phyloP scores from a whole-genome alignment of 73 alveolate species.

The Blepharisma japonicum region DNA sequence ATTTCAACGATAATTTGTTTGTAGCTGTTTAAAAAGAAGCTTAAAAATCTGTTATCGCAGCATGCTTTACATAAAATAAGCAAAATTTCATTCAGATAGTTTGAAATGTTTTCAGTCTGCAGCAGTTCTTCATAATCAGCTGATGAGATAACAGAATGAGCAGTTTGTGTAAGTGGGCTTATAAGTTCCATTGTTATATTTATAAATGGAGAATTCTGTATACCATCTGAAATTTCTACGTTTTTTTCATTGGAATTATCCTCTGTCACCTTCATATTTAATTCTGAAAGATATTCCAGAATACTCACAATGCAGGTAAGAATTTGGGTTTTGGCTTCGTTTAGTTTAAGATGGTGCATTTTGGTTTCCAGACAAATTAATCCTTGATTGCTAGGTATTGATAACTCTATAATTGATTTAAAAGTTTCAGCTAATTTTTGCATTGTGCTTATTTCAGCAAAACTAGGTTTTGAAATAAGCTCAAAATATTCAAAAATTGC shows the following conservation, averaged over 20 bases:
- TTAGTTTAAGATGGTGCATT: conserved; percentile 11
- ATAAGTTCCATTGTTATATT: conserved; percentile 14
- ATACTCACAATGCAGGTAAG: conserved; percentile 30
- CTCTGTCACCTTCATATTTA: conserved; percentile 7
- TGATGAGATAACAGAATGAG: background rate
- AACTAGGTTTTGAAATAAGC: background rate
- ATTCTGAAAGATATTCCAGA: background rate
- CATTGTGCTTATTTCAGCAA: background rate
- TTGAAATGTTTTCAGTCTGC: conserved; percentile 32
- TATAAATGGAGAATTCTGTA: conserved; percentile 10
- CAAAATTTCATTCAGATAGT: conserved; percentile 39
- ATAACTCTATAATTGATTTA: background rate
- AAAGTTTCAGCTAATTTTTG: background rate
- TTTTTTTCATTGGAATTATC: background rate
- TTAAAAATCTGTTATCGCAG: conserved; percentile 44
- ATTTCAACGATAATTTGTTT: conserved; percentile 43
- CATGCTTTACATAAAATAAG: conserved; percentile 29
- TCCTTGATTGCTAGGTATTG: background rate
- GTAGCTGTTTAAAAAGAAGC: background rate
- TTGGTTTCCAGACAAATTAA: conserved; percentile 13
- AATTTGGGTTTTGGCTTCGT: conserved; percentile 32
- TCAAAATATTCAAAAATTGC: conserved; percentile 26
- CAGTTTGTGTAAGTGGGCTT: conserved; percentile 27
- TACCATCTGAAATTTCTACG: background rate
- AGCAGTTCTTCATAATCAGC: conserved; percentile 31